Conservation (phyloP, 371 early-diverging fungal genomes). For the Saksenaea oblongispora region DNA sequence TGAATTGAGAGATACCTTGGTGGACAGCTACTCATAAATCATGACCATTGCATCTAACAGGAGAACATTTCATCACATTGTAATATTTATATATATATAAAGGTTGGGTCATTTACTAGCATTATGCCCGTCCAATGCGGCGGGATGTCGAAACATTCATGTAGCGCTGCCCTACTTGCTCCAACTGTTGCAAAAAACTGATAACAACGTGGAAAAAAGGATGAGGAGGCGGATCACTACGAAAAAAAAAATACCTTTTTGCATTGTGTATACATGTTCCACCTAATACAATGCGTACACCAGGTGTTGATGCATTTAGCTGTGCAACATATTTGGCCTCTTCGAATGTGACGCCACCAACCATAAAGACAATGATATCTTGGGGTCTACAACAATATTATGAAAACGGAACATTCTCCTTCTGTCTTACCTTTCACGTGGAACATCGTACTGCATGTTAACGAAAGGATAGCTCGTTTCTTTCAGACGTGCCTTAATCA, state of each 20-base stretch:
- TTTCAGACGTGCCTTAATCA: slow-evolving; percentile 81
- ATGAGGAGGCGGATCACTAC: not conserved
- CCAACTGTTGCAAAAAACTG: slow-evolving; percentile 24
- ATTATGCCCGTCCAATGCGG: slow-evolving; percentile 4
- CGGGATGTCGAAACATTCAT: slow-evolving; percentile 7
- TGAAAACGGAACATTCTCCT: not conserved
- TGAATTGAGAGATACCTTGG: slow-evolving; percentile 91
- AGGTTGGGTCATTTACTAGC: too few species aligned
- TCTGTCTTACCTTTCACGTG: slow-evolving; percentile 60
- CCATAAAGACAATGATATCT: slow-evolving; percentile 91
- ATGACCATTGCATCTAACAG: slow-evolving; percentile 4
- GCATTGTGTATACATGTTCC: slow-evolving; percentile 89
- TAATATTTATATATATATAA: not conserved
- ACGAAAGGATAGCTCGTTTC: slow-evolving; percentile 81
- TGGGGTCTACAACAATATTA: slow-evolving; percentile 66
- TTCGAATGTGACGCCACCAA: slow-evolving; percentile 92
- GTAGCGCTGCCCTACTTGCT: slow-evolving; percentile 5
- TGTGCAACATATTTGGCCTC: slow-evolving; percentile 85
- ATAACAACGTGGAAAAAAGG: not conserved
- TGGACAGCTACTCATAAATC: slow-evolving; percentile 84
- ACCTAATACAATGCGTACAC: slow-evolving; percentile 84
- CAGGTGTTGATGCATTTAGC: slow-evolving; percentile 75
- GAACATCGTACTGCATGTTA: slow-evolving; percentile 32
- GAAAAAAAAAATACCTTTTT: slow-evolving; percentile 32
- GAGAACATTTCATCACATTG: slow-evolving; percentile 6